Percentiles rank a stretch among this genome's conserved stretches.
phyloP scores from a whole-genome alignment of 768 basidiomycete species.

The Macrolepiota fuliginosa region DNA sequence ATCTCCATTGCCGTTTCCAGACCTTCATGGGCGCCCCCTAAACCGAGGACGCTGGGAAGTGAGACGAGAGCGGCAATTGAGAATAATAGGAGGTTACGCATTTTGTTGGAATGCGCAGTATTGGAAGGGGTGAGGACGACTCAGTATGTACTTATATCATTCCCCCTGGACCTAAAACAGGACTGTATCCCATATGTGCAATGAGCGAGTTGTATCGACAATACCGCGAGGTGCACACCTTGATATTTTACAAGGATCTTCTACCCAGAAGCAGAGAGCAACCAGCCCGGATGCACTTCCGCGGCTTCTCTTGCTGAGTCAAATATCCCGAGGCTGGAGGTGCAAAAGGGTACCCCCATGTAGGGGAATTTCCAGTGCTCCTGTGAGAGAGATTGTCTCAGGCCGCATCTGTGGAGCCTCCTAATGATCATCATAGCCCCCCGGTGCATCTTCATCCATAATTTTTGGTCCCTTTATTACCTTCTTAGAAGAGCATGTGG shows the following conservation, averaged over 20 bases:
- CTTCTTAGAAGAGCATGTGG: not conserved
- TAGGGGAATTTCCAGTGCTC: not conserved
- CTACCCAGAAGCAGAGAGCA: not conserved
- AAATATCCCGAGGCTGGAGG: not conserved
- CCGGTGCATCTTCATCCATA: not conserved
- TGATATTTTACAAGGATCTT: not conserved
- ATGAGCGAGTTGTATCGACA: not conserved
- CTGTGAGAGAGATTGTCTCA: not conserved
- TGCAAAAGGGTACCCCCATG: not conserved
- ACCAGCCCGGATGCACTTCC: not conserved
- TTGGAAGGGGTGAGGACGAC: not conserved
- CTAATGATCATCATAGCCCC: not conserved
- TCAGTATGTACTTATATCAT: conserved; percentile 4
- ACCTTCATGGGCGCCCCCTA: conserved; percentile 32
- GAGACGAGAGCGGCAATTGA: conserved; percentile 17
- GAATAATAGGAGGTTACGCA: conserved; percentile 18
- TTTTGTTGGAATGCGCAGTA: conserved; percentile 8
- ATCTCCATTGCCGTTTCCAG: conserved; percentile 42
- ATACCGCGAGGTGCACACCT: not conserved
- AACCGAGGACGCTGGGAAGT: conserved; percentile 15
- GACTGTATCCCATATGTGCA: not conserved
- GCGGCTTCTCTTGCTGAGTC: not conserved
- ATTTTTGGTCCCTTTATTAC: not conserved
- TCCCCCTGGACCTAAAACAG: not conserved
- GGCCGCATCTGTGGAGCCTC: conserved; percentile 4